A percentile compares a stretch with the other conserved stretches of the same genome.
Conservation (phyloP, 345 rosid species). For the Populus nigra region DNA sequence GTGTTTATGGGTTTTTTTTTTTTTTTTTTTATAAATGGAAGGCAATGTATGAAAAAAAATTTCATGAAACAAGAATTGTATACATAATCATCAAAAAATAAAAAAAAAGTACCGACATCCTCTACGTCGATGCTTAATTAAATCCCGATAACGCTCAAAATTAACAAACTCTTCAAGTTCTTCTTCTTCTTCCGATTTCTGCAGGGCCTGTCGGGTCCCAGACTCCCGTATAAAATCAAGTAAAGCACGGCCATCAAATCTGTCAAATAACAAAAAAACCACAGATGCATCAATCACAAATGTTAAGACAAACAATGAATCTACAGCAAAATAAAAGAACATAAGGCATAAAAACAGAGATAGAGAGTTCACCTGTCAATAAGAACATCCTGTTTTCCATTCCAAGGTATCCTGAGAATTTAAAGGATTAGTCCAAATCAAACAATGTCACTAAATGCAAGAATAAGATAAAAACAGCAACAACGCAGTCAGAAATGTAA, state of each 20-base stretch:
- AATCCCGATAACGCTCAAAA: conserved; percentile 99
- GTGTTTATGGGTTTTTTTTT: conserved; percentile 10
- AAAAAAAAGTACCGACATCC: conserved; percentile 98
- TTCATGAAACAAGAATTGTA: conserved; percentile 18
- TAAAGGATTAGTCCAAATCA: background rate
- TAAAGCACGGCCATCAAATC: conserved; percentile 92
- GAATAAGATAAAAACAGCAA: background rate
- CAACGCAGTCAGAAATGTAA: background rate
- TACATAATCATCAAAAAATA: conserved; percentile 20
- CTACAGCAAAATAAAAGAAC: background rate
- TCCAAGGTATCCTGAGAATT: conserved; percentile 75
- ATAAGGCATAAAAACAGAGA: background rate
- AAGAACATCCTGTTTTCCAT: conserved; percentile 77
- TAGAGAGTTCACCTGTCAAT: conserved; percentile 58
- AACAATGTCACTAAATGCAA: background rate
- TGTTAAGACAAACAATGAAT: background rate
- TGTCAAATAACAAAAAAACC: conserved; percentile 9
- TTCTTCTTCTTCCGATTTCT: conserved; percentile 85
- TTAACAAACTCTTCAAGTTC: conserved; percentile 99
- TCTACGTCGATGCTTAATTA: conserved; percentile 99
- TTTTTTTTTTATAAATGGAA: background rate
- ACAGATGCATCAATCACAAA: background rate
- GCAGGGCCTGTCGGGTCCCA: conserved; percentile 48
- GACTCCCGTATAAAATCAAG: conserved; percentile 91
- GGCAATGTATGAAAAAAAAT: conserved; percentile 9